Evolutionary conservation across 257 asterid genomes (phyloP).

Genomic region (Ballota nigra): DNA sequence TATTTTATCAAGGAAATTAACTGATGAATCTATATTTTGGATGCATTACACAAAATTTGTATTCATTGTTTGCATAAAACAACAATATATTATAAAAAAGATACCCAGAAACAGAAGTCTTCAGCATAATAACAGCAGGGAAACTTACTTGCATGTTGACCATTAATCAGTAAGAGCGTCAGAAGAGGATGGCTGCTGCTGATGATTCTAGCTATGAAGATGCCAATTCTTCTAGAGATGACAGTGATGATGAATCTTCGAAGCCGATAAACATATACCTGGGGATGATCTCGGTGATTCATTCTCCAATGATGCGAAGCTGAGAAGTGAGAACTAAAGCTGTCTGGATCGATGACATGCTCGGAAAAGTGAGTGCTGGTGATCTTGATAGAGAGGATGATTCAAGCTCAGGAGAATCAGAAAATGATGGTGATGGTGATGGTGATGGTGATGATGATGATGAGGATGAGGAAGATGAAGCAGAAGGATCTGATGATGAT

Average conservation of each 20-base stretch:
- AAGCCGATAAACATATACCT: constrained; percentile 52
- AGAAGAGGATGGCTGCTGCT: constrained; percentile 72
- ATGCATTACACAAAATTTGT: neutral
- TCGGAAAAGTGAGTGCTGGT: constrained; percentile 35
- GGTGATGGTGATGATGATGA: constrained; percentile 41
- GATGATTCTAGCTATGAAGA: constrained; percentile 73
- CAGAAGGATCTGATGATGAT: constrained; percentile 63
- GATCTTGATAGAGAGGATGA: constrained; percentile 41
- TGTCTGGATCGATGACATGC: constrained; percentile 61
- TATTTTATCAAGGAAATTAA: neutral
- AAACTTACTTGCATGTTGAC: constrained; percentile 20
- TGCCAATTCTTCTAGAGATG: constrained; percentile 48
- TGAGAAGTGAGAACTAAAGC: constrained; percentile 41
- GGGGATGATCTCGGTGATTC: constrained; percentile 98
- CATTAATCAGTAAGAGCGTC: constrained; percentile 74
- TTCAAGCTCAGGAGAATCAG: constrained; percentile 45
- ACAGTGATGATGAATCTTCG: constrained; percentile 35
- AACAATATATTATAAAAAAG: neutral
- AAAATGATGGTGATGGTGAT: constrained; percentile 38
- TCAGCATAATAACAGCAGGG: neutral
- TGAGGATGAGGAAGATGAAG: constrained; percentile 45
- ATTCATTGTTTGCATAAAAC: neutral
- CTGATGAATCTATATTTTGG: neutral
- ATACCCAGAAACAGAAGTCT: neutral
- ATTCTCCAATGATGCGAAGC: constrained; percentile 47